phyloP scores from a whole-genome alignment of 1,284 basidiomycete species.

The Apiotrichum veenhuisii region DNA sequence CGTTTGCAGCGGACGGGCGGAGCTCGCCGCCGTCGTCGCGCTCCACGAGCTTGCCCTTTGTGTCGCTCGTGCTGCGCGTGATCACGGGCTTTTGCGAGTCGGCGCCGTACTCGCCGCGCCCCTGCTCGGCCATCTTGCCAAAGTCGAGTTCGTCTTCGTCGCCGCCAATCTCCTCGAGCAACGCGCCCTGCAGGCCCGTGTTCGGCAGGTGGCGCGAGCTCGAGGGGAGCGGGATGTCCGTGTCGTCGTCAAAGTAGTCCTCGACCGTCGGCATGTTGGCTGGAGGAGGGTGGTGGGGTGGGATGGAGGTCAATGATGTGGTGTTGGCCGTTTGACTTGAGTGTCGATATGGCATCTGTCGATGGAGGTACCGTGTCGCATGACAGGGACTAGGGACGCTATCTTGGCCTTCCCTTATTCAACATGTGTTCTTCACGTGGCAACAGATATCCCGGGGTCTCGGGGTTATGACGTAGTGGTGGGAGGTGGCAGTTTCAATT shows the following conservation, averaged over 20 bases:
- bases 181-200: constrained; percentile 63
- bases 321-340: background rate
- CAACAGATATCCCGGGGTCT: no score
- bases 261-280: constrained; percentile 48
- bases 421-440: no score
- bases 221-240: constrained; percentile 59
- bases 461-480: no score
- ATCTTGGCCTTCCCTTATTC: no score
- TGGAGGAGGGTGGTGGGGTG: background rate
- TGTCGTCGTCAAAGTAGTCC: constrained; percentile 75
- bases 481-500: no score
- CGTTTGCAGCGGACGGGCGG: constrained; percentile 16
- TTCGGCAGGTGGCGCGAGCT: constrained; percentile 62
- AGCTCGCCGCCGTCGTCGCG: constrained; percentile 29
- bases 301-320: background rate
- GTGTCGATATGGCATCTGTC: background rate
- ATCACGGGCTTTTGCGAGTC: constrained; percentile 28
- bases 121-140: constrained; percentile 51
- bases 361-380: no score
- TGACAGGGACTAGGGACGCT: no score
- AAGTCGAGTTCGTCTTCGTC: constrained; percentile 50
- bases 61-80: constrained; percentile 8
- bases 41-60: constrained; percentile 33
- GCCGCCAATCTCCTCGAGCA: constrained; percentile 65
- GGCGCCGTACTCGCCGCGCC: constrained; percentile 47